Evolutionary conservation across 176 grass and related monocot genomes (phyloP).

Genomic region (Rhynchospora pubera): DNA sequence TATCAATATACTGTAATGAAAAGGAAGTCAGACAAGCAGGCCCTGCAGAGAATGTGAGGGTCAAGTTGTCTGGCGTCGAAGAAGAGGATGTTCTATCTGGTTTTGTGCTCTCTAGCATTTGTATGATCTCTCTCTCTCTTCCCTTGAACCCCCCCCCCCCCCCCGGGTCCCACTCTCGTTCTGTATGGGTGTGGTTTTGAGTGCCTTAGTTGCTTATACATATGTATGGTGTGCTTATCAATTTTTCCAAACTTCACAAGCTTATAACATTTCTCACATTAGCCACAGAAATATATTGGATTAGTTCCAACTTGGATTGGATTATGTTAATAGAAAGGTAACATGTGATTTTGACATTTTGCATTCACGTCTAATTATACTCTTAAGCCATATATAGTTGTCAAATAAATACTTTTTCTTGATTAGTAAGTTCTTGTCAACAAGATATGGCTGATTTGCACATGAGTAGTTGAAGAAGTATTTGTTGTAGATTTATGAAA

Average conservation of each 20-base stretch:
- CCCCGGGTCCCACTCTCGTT: background rate
- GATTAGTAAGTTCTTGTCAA: too few relatives aligned
- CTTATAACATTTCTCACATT: background rate
- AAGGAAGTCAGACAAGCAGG: slow-evolving; percentile 54
- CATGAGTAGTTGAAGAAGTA: background rate
- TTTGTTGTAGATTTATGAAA: background rate
- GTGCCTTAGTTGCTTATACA: background rate
- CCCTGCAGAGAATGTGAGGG: slow-evolving; percentile 78
- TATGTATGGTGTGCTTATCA: background rate
- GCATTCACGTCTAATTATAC: background rate
- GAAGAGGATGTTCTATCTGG: slow-evolving; percentile 86
- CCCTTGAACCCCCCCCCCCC: background rate
- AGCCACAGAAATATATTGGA: too few relatives aligned
- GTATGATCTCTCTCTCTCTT: slow-evolving; percentile 41
- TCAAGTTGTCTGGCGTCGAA: slow-evolving; percentile 85
- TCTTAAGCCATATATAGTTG: background rate
- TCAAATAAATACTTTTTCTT: too few relatives aligned
- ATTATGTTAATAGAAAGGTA: too few relatives aligned
- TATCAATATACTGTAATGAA: slow-evolving; percentile 71
- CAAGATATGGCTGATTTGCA: too few relatives aligned
- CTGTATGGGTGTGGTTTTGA: background rate
- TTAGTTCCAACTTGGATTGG: too few relatives aligned
- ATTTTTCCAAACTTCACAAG: background rate
- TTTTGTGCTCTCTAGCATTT: slow-evolving; percentile 82
- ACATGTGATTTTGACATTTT: background rate